Conservation (phyloP, 352 stramenopile genomes). For the Poterioochromonas sp. region DNA sequence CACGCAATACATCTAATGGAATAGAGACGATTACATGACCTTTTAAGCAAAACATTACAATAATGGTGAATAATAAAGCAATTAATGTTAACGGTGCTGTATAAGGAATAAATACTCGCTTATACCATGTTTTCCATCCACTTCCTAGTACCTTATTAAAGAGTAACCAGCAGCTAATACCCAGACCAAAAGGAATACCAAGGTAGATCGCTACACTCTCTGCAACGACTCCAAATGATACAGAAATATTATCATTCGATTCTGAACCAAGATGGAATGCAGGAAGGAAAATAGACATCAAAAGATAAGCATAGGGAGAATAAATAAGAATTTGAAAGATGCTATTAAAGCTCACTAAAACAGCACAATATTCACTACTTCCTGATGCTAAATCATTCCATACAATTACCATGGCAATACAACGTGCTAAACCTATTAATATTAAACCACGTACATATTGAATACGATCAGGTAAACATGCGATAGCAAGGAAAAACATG, state of each 20-base stretch:
- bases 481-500: conserved; percentile 35
- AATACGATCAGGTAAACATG: not conserved
- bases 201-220: conserved; percentile 35
- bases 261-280: not conserved
- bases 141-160: not conserved
- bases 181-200: conserved; percentile 32
- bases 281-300: conserved; percentile 14
- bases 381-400: conserved; percentile 33
- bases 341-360: conserved; percentile 30
- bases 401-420: conserved; percentile 39
- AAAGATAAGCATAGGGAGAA: conserved; percentile 17
- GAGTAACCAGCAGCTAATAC: conserved; percentile 12
- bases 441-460: conserved; percentile 33
- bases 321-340: conserved; percentile 34
- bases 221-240: conserved; percentile 33
- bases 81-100: conserved; percentile 32
- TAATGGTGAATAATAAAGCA: conserved; percentile 35
- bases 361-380: conserved; percentile 28
- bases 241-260: conserved; percentile 21
- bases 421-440: conserved; percentile 30
- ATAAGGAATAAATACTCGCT: conserved; percentile 14
- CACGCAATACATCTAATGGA: conserved; percentile 19
- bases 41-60: conserved; percentile 31
- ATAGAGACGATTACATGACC: conserved; percentile 19
- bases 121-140: conserved; percentile 31